phyloP scores from a whole-genome alignment of 345 rosid species.

The Erucastrum elatum region DNA sequence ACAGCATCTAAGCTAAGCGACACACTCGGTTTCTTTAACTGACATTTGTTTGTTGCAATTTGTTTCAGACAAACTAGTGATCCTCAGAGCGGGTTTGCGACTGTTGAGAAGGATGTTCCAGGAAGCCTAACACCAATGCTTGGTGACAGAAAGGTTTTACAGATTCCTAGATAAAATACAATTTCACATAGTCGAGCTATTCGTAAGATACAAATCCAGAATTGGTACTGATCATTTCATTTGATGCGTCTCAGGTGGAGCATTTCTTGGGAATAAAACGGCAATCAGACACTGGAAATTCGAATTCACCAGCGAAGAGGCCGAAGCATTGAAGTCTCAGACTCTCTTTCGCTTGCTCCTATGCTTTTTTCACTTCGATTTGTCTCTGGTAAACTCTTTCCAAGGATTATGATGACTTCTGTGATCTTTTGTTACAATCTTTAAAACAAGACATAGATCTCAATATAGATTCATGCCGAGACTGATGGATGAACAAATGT shows the following conservation, averaged over 20 bases:
- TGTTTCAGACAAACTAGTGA: constrained; percentile 83
- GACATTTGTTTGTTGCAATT: constrained; percentile 14
- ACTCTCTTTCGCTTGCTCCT: constrained; percentile 13
- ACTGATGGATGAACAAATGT: constrained; percentile 10
- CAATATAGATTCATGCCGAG: constrained; percentile 12
- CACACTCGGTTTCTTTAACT: not conserved
- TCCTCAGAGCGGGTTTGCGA: constrained; percentile 82
- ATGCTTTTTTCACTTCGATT: constrained; percentile 12
- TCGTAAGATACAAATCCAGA: constrained; percentile 1
- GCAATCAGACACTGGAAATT: constrained; percentile 54
- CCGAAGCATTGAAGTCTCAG: constrained; percentile 50
- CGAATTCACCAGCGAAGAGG: constrained; percentile 52
- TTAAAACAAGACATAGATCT: constrained; percentile 5
- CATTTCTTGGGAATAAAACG: constrained; percentile 95
- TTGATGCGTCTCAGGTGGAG: constrained; percentile 62
- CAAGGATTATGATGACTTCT: constrained; percentile 16
- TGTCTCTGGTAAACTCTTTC: constrained; percentile 17
- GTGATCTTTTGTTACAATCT: constrained; percentile 13
- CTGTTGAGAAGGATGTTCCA: constrained; percentile 81
- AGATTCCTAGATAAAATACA: not conserved
- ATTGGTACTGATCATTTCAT: constrained; percentile 15
- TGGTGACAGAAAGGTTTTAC: constrained; percentile 78
- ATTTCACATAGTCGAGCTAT: not conserved
- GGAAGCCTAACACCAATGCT: constrained; percentile 95
- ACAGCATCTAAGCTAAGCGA: not conserved